Percentiles rank a stretch among this genome's conserved stretches.
These are phyloP conservation scores for Agroathelia rolfsii DNA, from an alignment of 1,284 basidiomycete species.

Conservation along the genomic window DNA sequence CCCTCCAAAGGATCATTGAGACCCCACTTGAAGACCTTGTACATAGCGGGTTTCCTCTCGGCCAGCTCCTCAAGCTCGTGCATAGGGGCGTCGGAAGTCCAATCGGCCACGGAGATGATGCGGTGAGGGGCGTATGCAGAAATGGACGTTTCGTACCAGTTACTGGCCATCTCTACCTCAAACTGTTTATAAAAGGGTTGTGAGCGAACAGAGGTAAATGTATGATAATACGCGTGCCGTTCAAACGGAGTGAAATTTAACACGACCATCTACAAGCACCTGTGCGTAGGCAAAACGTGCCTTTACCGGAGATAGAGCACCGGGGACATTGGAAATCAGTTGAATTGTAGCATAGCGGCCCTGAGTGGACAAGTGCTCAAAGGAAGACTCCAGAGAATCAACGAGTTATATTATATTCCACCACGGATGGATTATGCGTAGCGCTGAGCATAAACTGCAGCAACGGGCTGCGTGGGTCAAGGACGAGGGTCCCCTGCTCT, in stretches of 20 bases:
- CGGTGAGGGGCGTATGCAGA: constrained; percentile 15
- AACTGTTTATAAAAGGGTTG: constrained; percentile 11
- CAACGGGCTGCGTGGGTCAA: too few relatives aligned
- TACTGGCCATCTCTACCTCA: constrained; percentile 22
- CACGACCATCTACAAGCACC: constrained; percentile 41
- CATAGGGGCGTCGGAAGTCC: constrained; percentile 20
- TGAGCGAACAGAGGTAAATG: constrained; percentile 2
- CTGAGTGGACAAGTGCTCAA: too few relatives aligned
- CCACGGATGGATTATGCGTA: too few relatives aligned
- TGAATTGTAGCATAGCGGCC: too few relatives aligned
- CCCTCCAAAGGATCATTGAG: constrained; percentile 21
- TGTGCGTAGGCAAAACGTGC: constrained; percentile 63
- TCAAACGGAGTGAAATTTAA: constrained; percentile 58
- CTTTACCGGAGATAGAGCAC: constrained; percentile 65
- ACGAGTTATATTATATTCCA: too few relatives aligned
- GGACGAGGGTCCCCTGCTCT: too few relatives aligned
- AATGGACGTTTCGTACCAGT: constrained; percentile 23
- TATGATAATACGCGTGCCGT: constrained; percentile 33
- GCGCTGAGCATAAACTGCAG: constrained; percentile 72
- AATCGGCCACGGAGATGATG: constrained; percentile 20
- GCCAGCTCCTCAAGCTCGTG: constrained; percentile 10
- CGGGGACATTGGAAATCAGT: constrained; percentile 57
- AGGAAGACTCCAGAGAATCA: too few relatives aligned
- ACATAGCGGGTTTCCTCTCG: constrained; percentile 11
- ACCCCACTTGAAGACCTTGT: constrained; percentile 22